Conservation (phyloP, 116 monocot species). For the Trichopus zeylanicus region DNA sequence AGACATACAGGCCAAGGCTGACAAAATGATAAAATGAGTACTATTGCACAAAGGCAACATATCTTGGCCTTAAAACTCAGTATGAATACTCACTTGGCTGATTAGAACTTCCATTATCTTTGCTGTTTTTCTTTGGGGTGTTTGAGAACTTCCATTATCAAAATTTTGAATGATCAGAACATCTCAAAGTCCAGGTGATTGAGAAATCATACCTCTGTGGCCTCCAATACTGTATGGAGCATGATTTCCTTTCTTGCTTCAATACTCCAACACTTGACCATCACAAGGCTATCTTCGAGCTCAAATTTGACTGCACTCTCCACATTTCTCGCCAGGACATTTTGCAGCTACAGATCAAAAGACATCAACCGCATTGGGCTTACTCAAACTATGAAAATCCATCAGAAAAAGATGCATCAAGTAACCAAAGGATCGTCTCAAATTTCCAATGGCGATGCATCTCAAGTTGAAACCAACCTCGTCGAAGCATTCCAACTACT, state of each 20-base stretch:
- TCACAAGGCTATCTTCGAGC: conserved; percentile 29
- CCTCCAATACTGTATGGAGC: conserved; percentile 47
- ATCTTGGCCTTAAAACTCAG: no score
- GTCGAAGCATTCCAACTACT: conserved; percentile 61
- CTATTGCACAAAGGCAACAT: no score
- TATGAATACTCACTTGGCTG: no score
- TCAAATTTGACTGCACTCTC: conserved; percentile 51
- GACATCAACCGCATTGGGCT: background rate
- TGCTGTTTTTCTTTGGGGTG: no score
- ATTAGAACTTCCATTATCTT: no score
- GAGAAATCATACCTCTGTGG: conserved; percentile 59
- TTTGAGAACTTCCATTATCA: background rate
- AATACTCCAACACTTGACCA: conserved; percentile 23
- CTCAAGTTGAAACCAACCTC: conserved; percentile 35
- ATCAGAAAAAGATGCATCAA: background rate
- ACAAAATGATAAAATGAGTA: no score
- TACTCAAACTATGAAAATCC: no score
- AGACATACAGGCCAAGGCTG: no score
- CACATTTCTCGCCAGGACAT: conserved; percentile 39
- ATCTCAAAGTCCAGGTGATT: background rate
- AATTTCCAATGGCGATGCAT: background rate
- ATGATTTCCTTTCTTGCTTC: conserved; percentile 15
- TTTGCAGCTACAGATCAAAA: conserved; percentile 50
- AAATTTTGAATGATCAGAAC: background rate
- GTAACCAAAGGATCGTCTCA: background rate